Conservation (phyloP, 2,329 filamentous ascomycete genomes). For the Penicillium carneum region DNA sequence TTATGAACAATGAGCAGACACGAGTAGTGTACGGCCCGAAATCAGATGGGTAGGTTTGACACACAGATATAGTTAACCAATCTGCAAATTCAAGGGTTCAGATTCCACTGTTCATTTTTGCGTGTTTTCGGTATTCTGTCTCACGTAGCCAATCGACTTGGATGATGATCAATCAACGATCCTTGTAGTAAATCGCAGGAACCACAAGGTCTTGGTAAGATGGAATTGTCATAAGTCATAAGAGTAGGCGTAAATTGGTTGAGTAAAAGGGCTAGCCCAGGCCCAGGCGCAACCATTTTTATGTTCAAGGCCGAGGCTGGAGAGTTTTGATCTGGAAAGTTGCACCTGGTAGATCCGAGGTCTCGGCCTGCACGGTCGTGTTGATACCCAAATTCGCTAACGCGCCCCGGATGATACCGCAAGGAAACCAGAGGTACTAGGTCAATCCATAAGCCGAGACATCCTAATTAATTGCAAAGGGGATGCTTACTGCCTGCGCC, state of each 20-base stretch:
- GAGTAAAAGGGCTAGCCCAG: constrained; percentile 2
- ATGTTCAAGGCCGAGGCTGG: constrained; percentile 66
- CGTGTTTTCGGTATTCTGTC: neutral
- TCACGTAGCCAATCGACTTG: constrained; percentile 7
- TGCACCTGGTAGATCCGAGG: constrained; percentile 81
- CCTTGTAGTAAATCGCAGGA: neutral
- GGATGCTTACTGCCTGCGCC: constrained; percentile 75
- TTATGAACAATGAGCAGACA: constrained; percentile 38
- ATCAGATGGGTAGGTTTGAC: constrained; percentile 22
- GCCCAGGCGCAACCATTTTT: constrained; percentile 13
- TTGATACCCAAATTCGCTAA: constrained; percentile 89
- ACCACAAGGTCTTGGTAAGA: neutral
- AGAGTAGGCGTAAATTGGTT: neutral
- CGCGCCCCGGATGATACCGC: constrained; percentile 89
- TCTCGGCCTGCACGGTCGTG: constrained; percentile 90
- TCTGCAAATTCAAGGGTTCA: constrained; percentile 29
- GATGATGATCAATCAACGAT: neutral
- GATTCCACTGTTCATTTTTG: constrained; percentile 12
- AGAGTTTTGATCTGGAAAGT: constrained; percentile 95
- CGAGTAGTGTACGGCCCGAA: constrained; percentile 27
- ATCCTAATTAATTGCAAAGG: constrained; percentile 8
- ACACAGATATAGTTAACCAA: constrained; percentile 29
- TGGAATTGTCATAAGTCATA: neutral
- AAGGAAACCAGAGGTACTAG: constrained; percentile 93
- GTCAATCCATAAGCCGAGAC: neutral